Base-by-base conservation (phyloP, 495 filamentous ascomycete genomes). In the Amorphotheca resinae region DNA sequence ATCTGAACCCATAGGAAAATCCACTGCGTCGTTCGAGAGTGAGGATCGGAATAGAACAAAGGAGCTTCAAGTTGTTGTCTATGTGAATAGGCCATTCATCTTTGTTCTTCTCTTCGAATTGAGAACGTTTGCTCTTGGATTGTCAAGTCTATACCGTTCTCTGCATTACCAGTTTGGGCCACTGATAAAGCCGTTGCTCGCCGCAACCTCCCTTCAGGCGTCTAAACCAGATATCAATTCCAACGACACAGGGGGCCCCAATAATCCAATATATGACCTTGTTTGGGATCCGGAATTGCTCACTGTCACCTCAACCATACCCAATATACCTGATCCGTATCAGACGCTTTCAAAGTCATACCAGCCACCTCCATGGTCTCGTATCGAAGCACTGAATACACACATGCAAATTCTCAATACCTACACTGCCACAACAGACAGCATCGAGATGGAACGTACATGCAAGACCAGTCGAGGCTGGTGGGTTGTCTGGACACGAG, bases 401-500 rank as follows among this genome's bases (percentile, higher is more conserved):
- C 87, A 96, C 59, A 79, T 73, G 38, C 80, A 93, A 48, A 79
- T 96, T 23, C 64, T 98, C 11, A 77, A 74, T 48, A 89, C 82
- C 23, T 76, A 86, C 52, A 61, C 64, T 17, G 69, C 75, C 22
- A 84, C 84, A 15, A 69, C 72, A 9, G 64, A 74, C 9, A 51
- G 63, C 1, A 59, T 68, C 11, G 86, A 89, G 53, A 58, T 80
- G 5, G 93, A 96, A 61, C 66, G 83, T n/a, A 95, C 83, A 9
- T 84, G 79, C 61, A 93, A 95, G 68, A 96, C 88, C 4, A 82
- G 67, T 36, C 73, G 87, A 8, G 87, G 87, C 1, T 98, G 89
- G 88, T 98, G 93, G 91, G 69, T 96, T 21, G 83, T 95, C 38
- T 96, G 93, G 88, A 86, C 83, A 40, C 70, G 82, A 31, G 64